Evolutionary conservation across 805 yeast species (phyloP), one percentile per base, ranked within the genome.

Genomic region (Candida rishiriensis): DNA sequence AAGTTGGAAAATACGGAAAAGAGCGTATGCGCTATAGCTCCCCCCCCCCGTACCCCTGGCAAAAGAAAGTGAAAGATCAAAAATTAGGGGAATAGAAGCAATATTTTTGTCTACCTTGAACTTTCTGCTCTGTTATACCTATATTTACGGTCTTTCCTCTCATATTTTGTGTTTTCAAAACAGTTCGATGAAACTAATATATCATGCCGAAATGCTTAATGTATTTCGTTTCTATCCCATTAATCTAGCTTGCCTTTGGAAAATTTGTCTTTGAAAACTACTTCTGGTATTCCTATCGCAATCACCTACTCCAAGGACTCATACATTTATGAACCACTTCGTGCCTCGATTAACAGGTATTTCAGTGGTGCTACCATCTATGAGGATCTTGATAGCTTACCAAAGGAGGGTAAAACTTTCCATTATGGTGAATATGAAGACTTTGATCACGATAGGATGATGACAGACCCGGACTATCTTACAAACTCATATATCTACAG

Each of bases 341-440:
- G 55, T 4, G 41, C 56, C 15, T 75, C 79, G 1, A 61, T 73
- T 39, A 34, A 51, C 10, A 59, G 48, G 17, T 38, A 49, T 36
- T n/a, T 56, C 18, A 34, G 43, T 1, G 18, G 33, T 9, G 6
- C 33, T 10, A 29, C 29, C 13, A 18, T 59, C n/a, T 40, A 41
- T 21, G 21, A 14, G n/a, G 15, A 35, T 3, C 38, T 57, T 13
- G 38, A 36, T 6, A 38, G 31, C 7, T 40, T 46, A 2, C 49
- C 53, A 8, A 35, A 46, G 2, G 48, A 49, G 2, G 48, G 47
- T 0, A 76, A 71, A 48, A 63, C 79, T 0, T 81, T 87, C 54
- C 96, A 88, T 47, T 89, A 80, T 61, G 90, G 88, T 15, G 98
- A 91, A 43, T 91, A 91, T 61, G 99, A 91, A 60, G 88, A 85